These are phyloP conservation scores for Platismatia glauca DNA, from an alignment of 495 filamentous ascomycete genomes.

Conservation along the genomic window DNA sequence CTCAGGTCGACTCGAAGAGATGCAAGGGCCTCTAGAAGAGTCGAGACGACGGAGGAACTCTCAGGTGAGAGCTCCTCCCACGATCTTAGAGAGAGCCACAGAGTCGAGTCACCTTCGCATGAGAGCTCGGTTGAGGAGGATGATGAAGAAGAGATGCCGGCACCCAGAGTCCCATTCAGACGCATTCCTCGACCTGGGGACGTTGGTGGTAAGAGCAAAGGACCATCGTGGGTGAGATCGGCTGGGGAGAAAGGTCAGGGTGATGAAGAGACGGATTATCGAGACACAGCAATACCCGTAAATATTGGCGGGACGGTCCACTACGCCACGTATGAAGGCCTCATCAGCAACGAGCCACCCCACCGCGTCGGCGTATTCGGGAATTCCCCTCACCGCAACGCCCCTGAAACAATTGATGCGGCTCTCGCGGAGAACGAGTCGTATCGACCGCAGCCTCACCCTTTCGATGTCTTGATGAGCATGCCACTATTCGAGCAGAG, in stretches of 20 bases:
- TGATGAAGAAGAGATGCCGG: neutral
- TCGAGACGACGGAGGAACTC: neutral
- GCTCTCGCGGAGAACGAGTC: neutral
- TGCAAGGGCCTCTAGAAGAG: neutral
- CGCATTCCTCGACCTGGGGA: neutral
- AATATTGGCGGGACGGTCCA: neutral
- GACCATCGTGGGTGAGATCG: neutral
- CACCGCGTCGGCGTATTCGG: neutral
- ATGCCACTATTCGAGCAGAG: neutral
- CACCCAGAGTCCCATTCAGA: neutral
- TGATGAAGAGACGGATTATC: neutral
- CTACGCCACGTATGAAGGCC: neutral
- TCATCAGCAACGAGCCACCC: too few species aligned
- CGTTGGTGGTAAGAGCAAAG: neutral
- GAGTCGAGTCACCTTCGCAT: neutral
- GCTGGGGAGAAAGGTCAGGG: neutral
- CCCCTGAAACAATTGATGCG: neutral
- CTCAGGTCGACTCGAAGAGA: neutral
- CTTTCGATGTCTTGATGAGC: neutral
- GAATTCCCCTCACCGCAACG: neutral
- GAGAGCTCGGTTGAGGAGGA: neutral
- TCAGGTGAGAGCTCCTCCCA: neutral
- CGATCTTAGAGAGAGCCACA: neutral
- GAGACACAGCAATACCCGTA: neutral
- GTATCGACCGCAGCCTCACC: neutral